Base-by-base conservation (phyloP, 108 stramenopile genomes). In the Chaetoceros tenuissimus region DNA sequence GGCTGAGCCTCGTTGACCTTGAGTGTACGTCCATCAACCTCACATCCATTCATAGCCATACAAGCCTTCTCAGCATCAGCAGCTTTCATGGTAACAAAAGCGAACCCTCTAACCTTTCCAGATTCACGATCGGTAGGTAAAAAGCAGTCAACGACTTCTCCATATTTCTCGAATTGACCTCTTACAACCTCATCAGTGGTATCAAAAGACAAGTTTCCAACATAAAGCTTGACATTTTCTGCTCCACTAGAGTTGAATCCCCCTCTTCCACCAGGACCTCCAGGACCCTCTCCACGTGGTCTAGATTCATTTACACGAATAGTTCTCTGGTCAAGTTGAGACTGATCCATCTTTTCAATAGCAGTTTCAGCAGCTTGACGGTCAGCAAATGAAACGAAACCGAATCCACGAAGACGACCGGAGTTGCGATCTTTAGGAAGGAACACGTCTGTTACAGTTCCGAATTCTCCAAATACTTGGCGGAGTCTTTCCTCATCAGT, bases 1-100 rank as follows among this genome's bases (percentile, higher is more conserved):
- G 91, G 85, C 57, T 92, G 87, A 28, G 92, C 92, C 48, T 87
- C 87, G 53, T 93, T 89, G n/a, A 93, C 92, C 51, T 85, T 80
- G 3, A 93, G 67, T 20, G 79, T 58, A 46, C 92, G 69, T 69
- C 92, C 92, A 65, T 93, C 85, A 49, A 93, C 40, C 69, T 93
- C 92, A 28, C 72, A 71, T 24, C 92, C 92, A 59, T 85, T 84
- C 3, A 88, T 63, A 49, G 84, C 79, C 45, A 68, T 64, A 48
- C 86, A 87, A 40, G 92, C 92, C 28, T 71, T 58, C 60, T 82
- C 73, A 17, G 88, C 92, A 59, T 87, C 88, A 43, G 78, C 72
- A 19, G 92, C 59, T 10, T 80, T 78, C 86, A 94, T 89, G 49
- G 92, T 94, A 24, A 94, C 88, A 56, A 94, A 94, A 31, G 84